These are phyloP conservation scores for Nicotiana tomentosiformis DNA, from an alignment of 257 asterid genomes.

Conservation along the genomic window DNA sequence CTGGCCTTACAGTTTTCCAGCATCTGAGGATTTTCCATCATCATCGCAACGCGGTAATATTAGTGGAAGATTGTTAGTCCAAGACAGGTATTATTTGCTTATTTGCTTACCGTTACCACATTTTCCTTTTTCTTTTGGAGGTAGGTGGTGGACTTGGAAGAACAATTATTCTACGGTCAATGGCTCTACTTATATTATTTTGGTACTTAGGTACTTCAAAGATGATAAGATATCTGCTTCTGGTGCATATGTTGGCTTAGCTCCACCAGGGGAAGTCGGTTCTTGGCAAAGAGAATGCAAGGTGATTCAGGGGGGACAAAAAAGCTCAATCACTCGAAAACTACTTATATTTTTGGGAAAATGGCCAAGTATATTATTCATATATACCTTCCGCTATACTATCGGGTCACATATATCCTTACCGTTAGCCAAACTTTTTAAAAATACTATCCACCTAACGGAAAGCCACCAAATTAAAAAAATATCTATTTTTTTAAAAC, in stretches of 20 bases:
- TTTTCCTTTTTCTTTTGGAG: no score
- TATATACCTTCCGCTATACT: no score
- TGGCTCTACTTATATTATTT: neutral
- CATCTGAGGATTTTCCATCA: slow-evolving; percentile 49
- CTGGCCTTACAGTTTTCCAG: slow-evolving; percentile 66
- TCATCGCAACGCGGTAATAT: slow-evolving; percentile 51
- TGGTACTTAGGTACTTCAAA: slow-evolving; percentile 28
- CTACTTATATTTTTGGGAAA: no score
- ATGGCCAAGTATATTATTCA: no score
- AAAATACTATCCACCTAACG: no score
- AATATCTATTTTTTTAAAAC: no score
- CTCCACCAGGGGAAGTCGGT: slow-evolving; percentile 57
- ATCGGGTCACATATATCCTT: no score
- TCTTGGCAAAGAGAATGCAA: slow-evolving; percentile 79
- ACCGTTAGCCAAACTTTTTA: no score
- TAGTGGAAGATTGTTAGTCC: slow-evolving; percentile 45
- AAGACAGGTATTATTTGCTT: slow-evolving; percentile 38
- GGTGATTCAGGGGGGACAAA: slow-evolving; percentile 22
- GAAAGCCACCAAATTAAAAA: no score
- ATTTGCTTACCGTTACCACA: neutral
- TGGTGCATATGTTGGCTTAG: slow-evolving; percentile 61
- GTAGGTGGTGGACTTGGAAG: no score
- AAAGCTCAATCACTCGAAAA: neutral
- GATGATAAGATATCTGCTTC: slow-evolving; percentile 31
- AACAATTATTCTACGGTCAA: no score